Conservation (phyloP, 257 asterid species). For the Linderniella brevidens region DNA sequence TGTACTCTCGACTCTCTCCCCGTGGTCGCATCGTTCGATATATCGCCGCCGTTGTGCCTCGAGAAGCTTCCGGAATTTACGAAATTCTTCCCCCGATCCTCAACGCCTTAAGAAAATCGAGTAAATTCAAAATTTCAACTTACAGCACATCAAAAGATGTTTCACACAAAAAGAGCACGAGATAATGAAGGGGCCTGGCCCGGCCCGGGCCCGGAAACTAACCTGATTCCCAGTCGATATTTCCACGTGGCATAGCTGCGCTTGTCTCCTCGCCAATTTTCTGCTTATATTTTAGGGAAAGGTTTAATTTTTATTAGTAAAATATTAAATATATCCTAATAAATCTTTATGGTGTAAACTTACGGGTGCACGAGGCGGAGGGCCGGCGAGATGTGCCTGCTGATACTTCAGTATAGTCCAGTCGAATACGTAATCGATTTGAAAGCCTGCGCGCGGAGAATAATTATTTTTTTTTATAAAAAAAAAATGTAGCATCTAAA, state of each 20-base stretch:
- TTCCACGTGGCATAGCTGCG: conserved; percentile 22
- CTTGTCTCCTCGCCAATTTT: no score
- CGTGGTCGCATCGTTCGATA: conserved; percentile 15
- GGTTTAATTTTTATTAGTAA: no score
- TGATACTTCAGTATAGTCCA: conserved; percentile 83
- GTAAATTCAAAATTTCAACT: background rate
- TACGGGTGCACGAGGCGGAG: conserved; percentile 60
- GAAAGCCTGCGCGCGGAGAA: conserved; percentile 42
- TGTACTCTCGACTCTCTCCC: conserved; percentile 29
- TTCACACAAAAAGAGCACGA: background rate
- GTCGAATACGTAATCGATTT: conserved; percentile 65
- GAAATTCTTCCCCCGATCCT: conserved; percentile 32
- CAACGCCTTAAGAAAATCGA: background rate
- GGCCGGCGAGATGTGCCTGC: conserved; percentile 62
- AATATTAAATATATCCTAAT: no score
- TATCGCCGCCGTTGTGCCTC: conserved; percentile 30
- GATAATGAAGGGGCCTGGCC: background rate
- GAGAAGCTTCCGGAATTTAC: conserved; percentile 44
- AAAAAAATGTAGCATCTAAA: conserved; percentile 1
- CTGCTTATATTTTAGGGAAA: no score
- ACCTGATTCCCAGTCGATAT: conserved; percentile 6
- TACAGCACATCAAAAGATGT: background rate
- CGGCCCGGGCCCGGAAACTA: background rate
- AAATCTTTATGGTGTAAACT: conserved; percentile 13
- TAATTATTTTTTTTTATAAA: background rate